Evolutionary conservation across 495 filamentous ascomycete species (phyloP).

Genomic region (Margaritispora aquatica): DNA sequence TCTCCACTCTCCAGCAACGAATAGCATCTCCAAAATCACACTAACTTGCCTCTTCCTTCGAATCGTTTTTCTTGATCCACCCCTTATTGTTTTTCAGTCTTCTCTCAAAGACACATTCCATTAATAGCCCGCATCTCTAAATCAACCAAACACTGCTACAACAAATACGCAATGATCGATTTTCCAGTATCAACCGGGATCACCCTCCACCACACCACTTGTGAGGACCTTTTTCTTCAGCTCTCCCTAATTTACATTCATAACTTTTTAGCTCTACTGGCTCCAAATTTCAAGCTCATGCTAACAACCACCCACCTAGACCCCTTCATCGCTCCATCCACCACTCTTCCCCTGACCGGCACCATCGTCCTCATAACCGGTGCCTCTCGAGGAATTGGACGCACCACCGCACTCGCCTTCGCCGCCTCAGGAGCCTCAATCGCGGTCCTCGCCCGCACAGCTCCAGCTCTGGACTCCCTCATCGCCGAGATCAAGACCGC

Average conservation of each 20-base stretch:
- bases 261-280: not conserved
- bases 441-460: not conserved
- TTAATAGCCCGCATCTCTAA: not conserved
- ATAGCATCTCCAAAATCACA: too few species aligned
- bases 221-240: not conserved
- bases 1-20: too few species aligned
- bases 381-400: slow-evolving; percentile 39
- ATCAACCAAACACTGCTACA: not conserved
- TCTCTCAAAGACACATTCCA: not conserved
- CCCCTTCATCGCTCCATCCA: slow-evolving; percentile 37
- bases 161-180: not conserved
- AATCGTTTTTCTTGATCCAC: too few species aligned
- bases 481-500: not conserved
- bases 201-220: not conserved
- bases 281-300: not conserved
- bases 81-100: too few species aligned
- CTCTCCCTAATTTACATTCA: not conserved
- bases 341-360: slow-evolving; percentile 28
- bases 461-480: not conserved
- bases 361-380: slow-evolving; percentile 44
- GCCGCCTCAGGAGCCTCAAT: slow-evolving; percentile 32
- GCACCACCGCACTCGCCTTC: slow-evolving; percentile 33
- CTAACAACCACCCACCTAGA: slow-evolving; percentile 20
- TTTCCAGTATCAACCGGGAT: not conserved
- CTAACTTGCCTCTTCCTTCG: too few species aligned